Conservation (phyloP, 2,329 filamentous ascomycete genomes). For the Fusarium sp. region DNA sequence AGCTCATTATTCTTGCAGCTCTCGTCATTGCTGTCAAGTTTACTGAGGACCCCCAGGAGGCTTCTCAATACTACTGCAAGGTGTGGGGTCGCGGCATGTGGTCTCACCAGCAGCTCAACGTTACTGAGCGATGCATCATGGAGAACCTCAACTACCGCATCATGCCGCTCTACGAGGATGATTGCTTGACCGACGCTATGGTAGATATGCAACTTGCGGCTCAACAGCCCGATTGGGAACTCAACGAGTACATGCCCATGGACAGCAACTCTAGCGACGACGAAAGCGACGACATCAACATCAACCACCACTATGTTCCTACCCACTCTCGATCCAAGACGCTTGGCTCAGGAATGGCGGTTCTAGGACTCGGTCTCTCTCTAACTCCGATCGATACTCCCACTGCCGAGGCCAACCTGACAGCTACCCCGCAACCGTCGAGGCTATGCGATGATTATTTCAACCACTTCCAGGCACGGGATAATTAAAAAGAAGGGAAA, state of each 20-base stretch:
- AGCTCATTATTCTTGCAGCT: conserved; percentile 74
- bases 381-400: conserved; percentile 50
- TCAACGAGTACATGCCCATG: conserved; percentile 51
- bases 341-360: conserved; percentile 45
- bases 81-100: conserved; percentile 70
- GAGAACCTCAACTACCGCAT: conserved; percentile 76
- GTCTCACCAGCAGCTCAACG: conserved; percentile 74
- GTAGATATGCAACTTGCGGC: conserved; percentile 75
- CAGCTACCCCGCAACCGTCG: conserved; percentile 42
- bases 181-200: conserved; percentile 71
- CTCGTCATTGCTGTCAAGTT: conserved; percentile 78
- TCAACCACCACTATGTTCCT: conserved; percentile 47
- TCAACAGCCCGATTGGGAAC: conserved; percentile 50
- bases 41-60: conserved; percentile 70
- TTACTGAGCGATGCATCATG: conserved; percentile 75
- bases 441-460: conserved; percentile 46
- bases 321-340: conserved; percentile 58
- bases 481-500: conserved; percentile 32
- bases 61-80: conserved; percentile 67
- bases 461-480: conserved; percentile 43
- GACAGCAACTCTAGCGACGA: conserved; percentile 51
- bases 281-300: conserved; percentile 48
- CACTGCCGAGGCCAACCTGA: conserved; percentile 27
- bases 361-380: conserved; percentile 46
- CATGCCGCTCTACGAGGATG: conserved; percentile 71